Evolutionary conservation across 495 filamentous ascomycete species (phyloP).

Genomic region (Penicillium bovifimosum): DNA sequence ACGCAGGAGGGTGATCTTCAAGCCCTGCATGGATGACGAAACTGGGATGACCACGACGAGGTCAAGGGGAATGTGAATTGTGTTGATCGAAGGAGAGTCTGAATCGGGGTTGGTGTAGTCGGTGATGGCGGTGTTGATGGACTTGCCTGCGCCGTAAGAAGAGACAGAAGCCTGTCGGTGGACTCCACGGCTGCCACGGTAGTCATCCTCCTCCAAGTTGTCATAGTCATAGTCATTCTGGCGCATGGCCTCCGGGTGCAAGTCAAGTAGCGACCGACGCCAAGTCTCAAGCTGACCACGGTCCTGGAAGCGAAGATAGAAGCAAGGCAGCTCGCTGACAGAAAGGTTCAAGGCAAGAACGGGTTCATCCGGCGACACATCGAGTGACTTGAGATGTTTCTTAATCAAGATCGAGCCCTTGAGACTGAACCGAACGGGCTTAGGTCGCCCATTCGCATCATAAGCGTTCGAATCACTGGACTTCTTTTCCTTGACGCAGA

Average conservation of each 20-base stretch:
- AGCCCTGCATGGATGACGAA: conserved; percentile 96
- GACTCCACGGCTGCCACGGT: conserved; percentile 54
- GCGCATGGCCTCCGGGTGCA: conserved; percentile 63
- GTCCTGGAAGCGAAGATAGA: conserved; percentile 88
- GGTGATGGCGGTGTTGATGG: conserved; percentile 42
- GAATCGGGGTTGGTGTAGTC: conserved; percentile 62
- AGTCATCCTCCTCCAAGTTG: conserved; percentile 88
- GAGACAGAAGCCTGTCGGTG: conserved; percentile 85
- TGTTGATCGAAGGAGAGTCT: conserved; percentile 49
- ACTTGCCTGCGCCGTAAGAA: conserved; percentile 63
- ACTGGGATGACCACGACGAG: conserved; percentile 96
- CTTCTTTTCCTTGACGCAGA: conserved; percentile 98
- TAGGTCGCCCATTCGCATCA: conserved; percentile 52
- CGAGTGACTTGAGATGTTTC: conserved; percentile 92
- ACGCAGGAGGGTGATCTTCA: conserved; percentile 94
- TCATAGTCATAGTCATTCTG: conserved; percentile 74
- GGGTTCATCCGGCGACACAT: conserved; percentile 66
- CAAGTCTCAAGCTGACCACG: conserved; percentile 83
- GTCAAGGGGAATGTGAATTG: conserved; percentile 88
- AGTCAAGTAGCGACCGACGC: conserved; percentile 80
- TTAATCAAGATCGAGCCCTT: conserved; percentile 99
- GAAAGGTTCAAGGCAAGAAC: conserved; percentile 87
- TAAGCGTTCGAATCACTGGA: conserved; percentile 51
- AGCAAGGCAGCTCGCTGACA: conserved; percentile 91
- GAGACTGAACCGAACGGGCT: conserved; percentile 72